Base-by-base conservation (phyloP, 192 early-diverging fungal genomes). In the Radiomyces spectabilis region DNA sequence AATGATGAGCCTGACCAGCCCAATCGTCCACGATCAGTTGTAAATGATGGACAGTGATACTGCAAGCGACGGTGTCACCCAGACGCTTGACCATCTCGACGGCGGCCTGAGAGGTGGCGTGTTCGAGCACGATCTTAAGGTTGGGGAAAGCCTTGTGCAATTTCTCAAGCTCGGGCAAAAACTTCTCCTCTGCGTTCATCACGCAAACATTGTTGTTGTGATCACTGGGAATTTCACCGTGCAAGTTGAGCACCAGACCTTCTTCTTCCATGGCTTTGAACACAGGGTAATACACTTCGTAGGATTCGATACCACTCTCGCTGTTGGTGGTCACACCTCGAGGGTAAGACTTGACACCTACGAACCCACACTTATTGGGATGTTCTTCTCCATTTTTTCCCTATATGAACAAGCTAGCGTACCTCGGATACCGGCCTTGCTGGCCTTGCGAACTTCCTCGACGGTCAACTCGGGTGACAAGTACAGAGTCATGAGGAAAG, bases 321-420 rank as follows among this genome's bases (percentile, higher is more conserved):
- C 86, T 89, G 82, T 99, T 97, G 35, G 96, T 99, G 0, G 96
- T 99, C 12, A 99, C 96, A 25, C 95, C 95, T 26, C 92, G 83
- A 19, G 93, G 92, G 65, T 94, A 96, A 29, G 89, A 88, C 66
- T 94, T 94, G 26, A 96, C 92, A 39, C 88, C 93, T 75, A 56
- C 37, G n/a, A n/a, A n/a, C n/a, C n/a, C n/a, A n/a, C n/a, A n/a
- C n/a, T n/a, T n/a, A n/a, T n/a, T n/a, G n/a, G n/a, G n/a, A n/a
- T n/a, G n/a, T n/a, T n/a, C n/a, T n/a, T n/a, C n/a, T n/a, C n/a
- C n/a, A n/a, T n/a, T n/a, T n/a, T n/a, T n/a, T n/a, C n/a, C n/a
- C n/a, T n/a, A n/a, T n/a, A n/a, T n/a, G n/a, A n/a, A 22, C 32
- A 41, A 35, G 62, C 15, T 70, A 80, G 85, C 85, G 8, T 76